A percentile compares a stretch with the other conserved stretches of the same genome.
These are phyloP conservation scores for Xylaria longipes DNA, from an alignment of 495 filamentous ascomycete genomes.

Conservation along the genomic window DNA sequence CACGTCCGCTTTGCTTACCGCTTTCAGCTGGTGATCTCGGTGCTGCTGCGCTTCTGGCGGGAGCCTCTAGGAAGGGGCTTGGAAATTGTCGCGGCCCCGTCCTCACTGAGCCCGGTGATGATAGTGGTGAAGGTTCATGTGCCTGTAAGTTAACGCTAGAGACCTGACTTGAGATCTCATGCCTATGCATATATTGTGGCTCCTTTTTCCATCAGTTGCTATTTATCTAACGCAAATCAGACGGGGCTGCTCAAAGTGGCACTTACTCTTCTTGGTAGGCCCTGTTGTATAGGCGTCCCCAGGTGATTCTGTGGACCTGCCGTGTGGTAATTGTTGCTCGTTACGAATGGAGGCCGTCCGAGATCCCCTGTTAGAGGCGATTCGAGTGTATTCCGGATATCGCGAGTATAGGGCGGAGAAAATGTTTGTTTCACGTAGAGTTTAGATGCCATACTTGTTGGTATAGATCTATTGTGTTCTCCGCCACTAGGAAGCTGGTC, in stretches of 20 bases:
- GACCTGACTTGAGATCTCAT: background rate
- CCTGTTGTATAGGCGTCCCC: background rate
- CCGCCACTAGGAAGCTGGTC: background rate
- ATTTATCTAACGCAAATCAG: background rate
- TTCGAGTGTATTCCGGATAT: background rate
- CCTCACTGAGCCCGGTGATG: background rate
- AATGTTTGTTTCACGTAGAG: background rate
- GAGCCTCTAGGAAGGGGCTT: background rate
- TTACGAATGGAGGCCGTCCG: background rate
- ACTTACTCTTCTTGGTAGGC: background rate
- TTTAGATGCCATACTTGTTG: background rate
- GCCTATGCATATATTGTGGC: background rate
- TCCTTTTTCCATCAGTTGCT: conserved; percentile 3
- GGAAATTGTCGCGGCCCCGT: background rate
- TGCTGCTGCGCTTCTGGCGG: background rate
- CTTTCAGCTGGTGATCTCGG: background rate
- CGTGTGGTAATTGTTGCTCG: background rate
- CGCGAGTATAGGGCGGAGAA: background rate
- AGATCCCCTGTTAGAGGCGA: background rate
- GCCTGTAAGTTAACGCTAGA: background rate
- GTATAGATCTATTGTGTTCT: background rate
- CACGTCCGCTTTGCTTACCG: background rate
- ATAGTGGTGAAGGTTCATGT: background rate
- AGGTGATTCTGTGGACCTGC: background rate
- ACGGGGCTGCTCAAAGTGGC: background rate